Evolutionary conservation across 495 filamentous ascomycete genomes (phyloP), one percentile per base, ranked within the genome.

Genomic region (Podospora pseudocomata): DNA sequence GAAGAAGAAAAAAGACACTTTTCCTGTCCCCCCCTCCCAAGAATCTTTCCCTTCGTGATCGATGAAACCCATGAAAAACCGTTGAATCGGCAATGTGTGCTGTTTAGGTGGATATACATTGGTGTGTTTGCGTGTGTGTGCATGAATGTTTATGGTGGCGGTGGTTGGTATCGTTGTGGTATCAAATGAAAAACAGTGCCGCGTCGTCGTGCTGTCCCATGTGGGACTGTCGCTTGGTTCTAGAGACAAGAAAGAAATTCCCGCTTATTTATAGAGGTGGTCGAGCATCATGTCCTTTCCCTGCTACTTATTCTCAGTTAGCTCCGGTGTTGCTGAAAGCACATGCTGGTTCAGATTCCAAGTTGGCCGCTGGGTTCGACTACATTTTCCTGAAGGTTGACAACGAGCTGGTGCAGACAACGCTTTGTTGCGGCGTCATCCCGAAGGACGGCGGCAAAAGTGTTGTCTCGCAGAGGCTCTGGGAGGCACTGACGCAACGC

Each of bases 341-440:
- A 23, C n/a, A 32, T 49, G 39, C 39, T 49, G 39, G 7, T 20
- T 63, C 60, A 77, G 64, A 78, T 68, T 67, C 75, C 73, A 71
- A 74, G 68, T 61, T 81, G 76, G 65, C 74, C 73, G 65, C 65
- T 77, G 68, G 77, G 70, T 64, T 95, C 92, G 67, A 90, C 89
- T 68, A 95, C 90, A 75, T 92, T 93, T 80, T 99, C 95, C 32
- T 93, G 95, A 59, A 99, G 88, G 77, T 97, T 97, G 81, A 99
- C 97, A 65, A 98, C 82, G 53, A 99, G 89, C 80, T 98, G 95
- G 7, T 94, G 92, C 34, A 99, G 88, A 77, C 95, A 99, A 65
- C 95, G 92, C 81, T 99, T 99, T 3, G 96, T 99, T 5, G 96
- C 95, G 9, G 95, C 96, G 72, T 99, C 95, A 74, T 98, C 95